Evolutionary conservation across 1,284 basidiomycete genomes (phyloP).

Genomic region (Leccinum ambiguum): DNA sequence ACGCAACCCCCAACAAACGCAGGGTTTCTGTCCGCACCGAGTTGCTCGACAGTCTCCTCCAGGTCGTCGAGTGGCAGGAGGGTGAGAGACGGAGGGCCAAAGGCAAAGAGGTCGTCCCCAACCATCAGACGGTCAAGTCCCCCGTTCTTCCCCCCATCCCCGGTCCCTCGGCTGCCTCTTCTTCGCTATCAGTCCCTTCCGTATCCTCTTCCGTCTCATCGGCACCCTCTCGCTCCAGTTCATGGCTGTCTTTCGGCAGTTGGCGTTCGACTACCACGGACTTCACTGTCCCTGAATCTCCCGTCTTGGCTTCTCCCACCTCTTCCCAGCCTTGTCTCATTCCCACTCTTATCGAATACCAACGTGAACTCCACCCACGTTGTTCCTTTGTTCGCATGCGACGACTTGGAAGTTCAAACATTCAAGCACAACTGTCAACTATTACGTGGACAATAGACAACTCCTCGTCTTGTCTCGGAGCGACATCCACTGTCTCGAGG

Average conservation of each 20-base stretch:
- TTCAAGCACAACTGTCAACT: too few relatives aligned
- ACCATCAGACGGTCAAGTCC: slow-evolving; percentile 13
- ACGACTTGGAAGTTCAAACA: too few relatives aligned
- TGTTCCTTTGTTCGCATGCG: too few relatives aligned
- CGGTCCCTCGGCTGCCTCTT: slow-evolving; percentile 30
- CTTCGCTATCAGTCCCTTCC: slow-evolving; percentile 27
- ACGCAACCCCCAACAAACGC: slow-evolving; percentile 21
- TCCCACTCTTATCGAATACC: slow-evolving; percentile 27
- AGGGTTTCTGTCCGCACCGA: slow-evolving; percentile 34
- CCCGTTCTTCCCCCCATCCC: slow-evolving; percentile 35
- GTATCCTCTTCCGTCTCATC: slow-evolving; percentile 34
- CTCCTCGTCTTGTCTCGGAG: too few relatives aligned
- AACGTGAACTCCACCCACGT: slow-evolving; percentile 25
- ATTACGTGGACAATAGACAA: too few relatives aligned
- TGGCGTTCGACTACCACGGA: slow-evolving; percentile 44
- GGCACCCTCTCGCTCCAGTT: slow-evolving; percentile 43
- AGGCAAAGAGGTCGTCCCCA: slow-evolving; percentile 34
- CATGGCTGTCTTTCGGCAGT: slow-evolving; percentile 56
- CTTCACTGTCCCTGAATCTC: slow-evolving; percentile 37
- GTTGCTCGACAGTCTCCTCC: slow-evolving; percentile 50
- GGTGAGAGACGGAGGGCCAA: slow-evolving; percentile 34
- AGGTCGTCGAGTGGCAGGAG: slow-evolving; percentile 41
- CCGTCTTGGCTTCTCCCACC: slow-evolving; percentile 30
- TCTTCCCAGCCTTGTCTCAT: slow-evolving; percentile 25
- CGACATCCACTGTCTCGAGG: too few relatives aligned